Conservation (phyloP, 805 yeast species). For the Lipomyces mesembrius region DNA sequence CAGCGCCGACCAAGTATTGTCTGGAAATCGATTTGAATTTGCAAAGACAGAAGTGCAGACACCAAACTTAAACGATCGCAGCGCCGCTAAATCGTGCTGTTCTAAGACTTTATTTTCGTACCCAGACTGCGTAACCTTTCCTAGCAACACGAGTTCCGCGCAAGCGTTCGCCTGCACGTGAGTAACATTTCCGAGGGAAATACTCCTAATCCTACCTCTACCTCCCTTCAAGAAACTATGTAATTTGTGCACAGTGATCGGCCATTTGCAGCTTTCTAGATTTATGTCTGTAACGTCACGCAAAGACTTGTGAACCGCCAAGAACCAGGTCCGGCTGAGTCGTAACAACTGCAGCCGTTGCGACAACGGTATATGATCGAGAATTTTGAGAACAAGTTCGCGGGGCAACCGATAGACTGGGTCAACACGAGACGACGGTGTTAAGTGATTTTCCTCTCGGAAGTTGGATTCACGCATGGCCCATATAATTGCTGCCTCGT, state of each 20-base stretch:
- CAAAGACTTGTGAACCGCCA: neutral
- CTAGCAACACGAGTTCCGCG: neutral
- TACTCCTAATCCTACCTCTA: neutral
- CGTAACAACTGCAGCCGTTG: conserved; percentile 7
- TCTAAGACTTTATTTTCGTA: neutral
- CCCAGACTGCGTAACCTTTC: neutral
- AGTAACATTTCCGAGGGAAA: conserved; percentile 8
- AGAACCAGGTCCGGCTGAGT: conserved; percentile 10
- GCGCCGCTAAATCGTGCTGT: neutral
- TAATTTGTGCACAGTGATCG: conserved; percentile 6
- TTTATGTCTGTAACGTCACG: conserved; percentile 2
- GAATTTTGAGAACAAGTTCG: conserved; percentile 18
- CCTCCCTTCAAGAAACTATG: conserved; percentile 1
- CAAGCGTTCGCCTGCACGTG: neutral
- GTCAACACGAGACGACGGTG: neutral
- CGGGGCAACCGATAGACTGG: conserved; percentile 7
- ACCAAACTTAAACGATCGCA: conserved; percentile 6
- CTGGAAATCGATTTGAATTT: neutral
- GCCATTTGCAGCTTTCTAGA: conserved; percentile 12
- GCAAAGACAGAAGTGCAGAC: conserved; percentile 9
- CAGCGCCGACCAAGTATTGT: conserved; percentile 1
- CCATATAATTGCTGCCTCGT: conserved; percentile 2
- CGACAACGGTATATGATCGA: conserved; percentile 10
- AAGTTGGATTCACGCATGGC: conserved; percentile 1
- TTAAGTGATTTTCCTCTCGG: neutral